Evolutionary conservation across 2,329 filamentous ascomycete species (phyloP).

Genomic region (Colletotrichum sp.): DNA sequence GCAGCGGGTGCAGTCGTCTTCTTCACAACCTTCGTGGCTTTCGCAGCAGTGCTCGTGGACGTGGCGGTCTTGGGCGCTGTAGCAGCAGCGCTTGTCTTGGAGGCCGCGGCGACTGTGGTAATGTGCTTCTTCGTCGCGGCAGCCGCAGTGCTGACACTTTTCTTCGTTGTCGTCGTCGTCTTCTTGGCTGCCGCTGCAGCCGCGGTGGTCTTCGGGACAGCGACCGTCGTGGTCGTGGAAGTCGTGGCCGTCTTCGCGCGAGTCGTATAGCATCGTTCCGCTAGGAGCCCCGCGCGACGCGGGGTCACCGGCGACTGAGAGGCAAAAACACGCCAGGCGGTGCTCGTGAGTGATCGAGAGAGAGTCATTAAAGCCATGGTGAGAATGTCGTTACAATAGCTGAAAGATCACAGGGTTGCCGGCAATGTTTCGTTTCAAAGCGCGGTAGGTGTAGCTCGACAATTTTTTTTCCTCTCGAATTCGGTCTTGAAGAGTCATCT

Average conservation of each 20-base stretch:
- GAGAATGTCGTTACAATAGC: not conserved
- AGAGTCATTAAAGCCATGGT: constrained; percentile 7
- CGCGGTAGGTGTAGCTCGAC: not conserved
- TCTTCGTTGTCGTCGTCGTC: constrained; percentile 9
- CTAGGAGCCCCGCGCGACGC: not conserved
- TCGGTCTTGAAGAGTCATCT: not conserved
- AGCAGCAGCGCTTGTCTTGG: not conserved
- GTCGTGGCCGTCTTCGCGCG: not conserved
- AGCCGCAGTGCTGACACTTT: constrained; percentile 7
- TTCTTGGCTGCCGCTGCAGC: not conserved
- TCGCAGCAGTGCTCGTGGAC: not conserved
- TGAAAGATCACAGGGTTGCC: not conserved
- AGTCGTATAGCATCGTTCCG: constrained; percentile 17
- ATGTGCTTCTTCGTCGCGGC: constrained; percentile 1
- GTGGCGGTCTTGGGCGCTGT: not conserved
- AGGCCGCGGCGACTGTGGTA: not conserved
- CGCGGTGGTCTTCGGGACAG: not conserved
- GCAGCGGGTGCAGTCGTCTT: not conserved
- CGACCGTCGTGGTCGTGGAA: not conserved
- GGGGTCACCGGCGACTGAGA: not conserved
- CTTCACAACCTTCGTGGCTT: not conserved
- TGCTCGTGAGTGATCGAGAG: not conserved
- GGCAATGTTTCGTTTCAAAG: not conserved
- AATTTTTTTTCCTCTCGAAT: not conserved
- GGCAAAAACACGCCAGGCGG: not conserved